A percentile compares a stretch with the other conserved stretches of the same genome.
These are phyloP conservation scores for Aspergillus luchuensis DNA, from an alignment of 2,329 filamentous ascomycete species.

Conservation along the genomic window DNA sequence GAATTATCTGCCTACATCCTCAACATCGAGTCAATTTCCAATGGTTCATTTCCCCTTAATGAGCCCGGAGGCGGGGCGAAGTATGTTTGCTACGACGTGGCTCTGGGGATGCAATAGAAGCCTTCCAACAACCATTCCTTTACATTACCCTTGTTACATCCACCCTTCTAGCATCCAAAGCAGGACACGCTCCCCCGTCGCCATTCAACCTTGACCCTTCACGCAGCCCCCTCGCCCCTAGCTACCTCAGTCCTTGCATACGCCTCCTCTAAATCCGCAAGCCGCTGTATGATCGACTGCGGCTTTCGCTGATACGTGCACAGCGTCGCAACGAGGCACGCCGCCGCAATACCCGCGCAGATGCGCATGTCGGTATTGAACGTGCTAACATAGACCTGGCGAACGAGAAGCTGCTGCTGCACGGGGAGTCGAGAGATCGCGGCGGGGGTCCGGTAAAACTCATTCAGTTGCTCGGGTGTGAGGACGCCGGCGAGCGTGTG, in stretches of 20 bases:
- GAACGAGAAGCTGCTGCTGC: constrained; percentile 1
- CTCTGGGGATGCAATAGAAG: too few species aligned
- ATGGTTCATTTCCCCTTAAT: too few species aligned
- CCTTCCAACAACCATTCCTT: too few species aligned
- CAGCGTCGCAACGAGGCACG: neutral
- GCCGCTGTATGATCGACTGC: constrained; percentile 9
- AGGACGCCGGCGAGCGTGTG: neutral
- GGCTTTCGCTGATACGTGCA: constrained; percentile 9
- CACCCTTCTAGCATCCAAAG: neutral
- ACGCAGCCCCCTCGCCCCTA: neutral
- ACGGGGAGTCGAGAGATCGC: neutral
- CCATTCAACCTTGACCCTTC: neutral
- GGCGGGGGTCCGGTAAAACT: constrained; percentile 3
- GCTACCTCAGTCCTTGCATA: constrained; percentile 2
- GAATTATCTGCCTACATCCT: too few species aligned
- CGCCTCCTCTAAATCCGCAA: constrained; percentile 5
- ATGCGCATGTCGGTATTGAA: constrained; percentile 7
- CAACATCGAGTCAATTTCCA: too few species aligned
- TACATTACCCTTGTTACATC: neutral
- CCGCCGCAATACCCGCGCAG: constrained; percentile 4
- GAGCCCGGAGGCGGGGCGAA: too few species aligned
- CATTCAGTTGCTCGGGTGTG: constrained; percentile 5
- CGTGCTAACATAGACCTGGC: constrained; percentile 2
- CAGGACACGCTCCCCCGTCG: neutral
- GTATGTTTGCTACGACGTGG: too few species aligned